These are phyloP conservation scores for Hylodesmum podocarpum DNA, from an alignment of 306 rosid genomes.

Conservation along the genomic window DNA sequence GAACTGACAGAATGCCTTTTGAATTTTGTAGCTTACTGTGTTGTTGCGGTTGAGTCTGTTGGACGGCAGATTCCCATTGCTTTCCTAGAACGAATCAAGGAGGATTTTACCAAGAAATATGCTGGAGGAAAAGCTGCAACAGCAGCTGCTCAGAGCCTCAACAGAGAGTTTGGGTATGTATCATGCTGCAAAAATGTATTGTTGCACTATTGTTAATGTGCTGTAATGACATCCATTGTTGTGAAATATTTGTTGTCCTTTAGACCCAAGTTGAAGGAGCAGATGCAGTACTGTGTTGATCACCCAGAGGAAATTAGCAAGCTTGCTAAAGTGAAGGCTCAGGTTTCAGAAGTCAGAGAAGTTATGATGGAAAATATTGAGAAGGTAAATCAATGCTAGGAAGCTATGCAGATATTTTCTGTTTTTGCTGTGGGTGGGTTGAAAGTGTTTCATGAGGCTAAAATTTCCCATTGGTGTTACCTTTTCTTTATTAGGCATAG, in stretches of 20 bases:
- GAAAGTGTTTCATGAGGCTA: neutral
- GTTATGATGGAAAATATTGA: constrained; percentile 98
- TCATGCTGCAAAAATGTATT: neutral
- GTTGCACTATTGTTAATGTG: constrained; percentile 12
- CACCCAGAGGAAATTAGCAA: constrained; percentile 90
- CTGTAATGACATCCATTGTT: constrained; percentile 20
- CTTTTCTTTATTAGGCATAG: neutral
- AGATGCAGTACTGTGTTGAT: constrained; percentile 87
- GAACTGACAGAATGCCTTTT: constrained; percentile 38
- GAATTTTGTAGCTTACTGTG: constrained; percentile 72
- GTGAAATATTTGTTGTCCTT: constrained; percentile 16
- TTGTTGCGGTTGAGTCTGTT: constrained; percentile 77
- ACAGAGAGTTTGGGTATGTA: constrained; percentile 79
- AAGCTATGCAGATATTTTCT: neutral
- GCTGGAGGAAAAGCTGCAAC: constrained; percentile 86
- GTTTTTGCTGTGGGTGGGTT: neutral
- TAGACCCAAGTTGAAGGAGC: constrained; percentile 87
- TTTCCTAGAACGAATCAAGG: constrained; percentile 85
- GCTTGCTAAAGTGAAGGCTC: constrained; percentile 91
- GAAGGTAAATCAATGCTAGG: constrained; percentile 50
- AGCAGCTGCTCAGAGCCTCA: constrained; percentile 74
- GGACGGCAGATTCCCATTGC: constrained; percentile 89
- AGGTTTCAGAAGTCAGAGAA: constrained; percentile 90
- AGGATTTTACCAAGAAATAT: constrained; percentile 76
- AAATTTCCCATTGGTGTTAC: neutral